These are phyloP conservation scores for Phytophthora pistaciae DNA, from an alignment of 352 stramenopile species.

Conservation along the genomic window DNA sequence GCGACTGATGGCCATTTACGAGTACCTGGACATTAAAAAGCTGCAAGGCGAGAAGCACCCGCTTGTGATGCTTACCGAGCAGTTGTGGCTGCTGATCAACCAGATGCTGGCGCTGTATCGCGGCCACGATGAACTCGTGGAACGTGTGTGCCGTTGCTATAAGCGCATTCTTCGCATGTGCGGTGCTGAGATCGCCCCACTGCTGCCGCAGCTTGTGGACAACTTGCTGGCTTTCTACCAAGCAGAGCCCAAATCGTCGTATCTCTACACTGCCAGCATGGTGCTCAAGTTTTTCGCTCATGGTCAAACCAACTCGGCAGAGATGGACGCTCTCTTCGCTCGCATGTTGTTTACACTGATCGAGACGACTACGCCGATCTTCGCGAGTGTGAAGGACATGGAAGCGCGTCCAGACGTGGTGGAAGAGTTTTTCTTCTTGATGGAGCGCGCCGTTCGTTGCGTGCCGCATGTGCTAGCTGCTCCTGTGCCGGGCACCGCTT, in stretches of 20 bases:
- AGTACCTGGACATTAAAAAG: slow-evolving; percentile 67
- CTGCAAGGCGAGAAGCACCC: slow-evolving; percentile 43
- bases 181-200: slow-evolving; percentile 62
- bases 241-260: slow-evolving; percentile 84
- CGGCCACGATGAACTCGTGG: slow-evolving; percentile 79
- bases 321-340: slow-evolving; percentile 56
- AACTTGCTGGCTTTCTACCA: slow-evolving; percentile 85
- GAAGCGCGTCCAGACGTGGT: slow-evolving; percentile 93
- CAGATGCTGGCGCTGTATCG: slow-evolving; percentile 83
- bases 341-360: slow-evolving; percentile 74
- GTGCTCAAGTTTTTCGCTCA: slow-evolving; percentile 81
- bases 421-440: slow-evolving; percentile 97
- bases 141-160: slow-evolving; percentile 87
- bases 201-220: slow-evolving; percentile 80
- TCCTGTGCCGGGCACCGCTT: slow-evolving; percentile 15
- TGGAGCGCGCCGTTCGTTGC: slow-evolving; percentile 90
- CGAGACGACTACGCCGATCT: slow-evolving; percentile 87
- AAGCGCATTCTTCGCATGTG: slow-evolving; percentile 89
- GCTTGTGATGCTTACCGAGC: slow-evolving; percentile 78
- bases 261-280: slow-evolving; percentile 87
- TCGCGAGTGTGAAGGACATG: slow-evolving; percentile 65
- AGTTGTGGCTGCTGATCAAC: slow-evolving; percentile 84
- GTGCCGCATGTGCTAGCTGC: slow-evolving; percentile 82
- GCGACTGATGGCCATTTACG: slow-evolving; percentile 87
- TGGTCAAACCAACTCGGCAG: slow-evolving; percentile 33